Evolutionary conservation across 2,329 filamentous ascomycete species (phyloP).

Genomic region (Fusarium sublunatum): DNA sequence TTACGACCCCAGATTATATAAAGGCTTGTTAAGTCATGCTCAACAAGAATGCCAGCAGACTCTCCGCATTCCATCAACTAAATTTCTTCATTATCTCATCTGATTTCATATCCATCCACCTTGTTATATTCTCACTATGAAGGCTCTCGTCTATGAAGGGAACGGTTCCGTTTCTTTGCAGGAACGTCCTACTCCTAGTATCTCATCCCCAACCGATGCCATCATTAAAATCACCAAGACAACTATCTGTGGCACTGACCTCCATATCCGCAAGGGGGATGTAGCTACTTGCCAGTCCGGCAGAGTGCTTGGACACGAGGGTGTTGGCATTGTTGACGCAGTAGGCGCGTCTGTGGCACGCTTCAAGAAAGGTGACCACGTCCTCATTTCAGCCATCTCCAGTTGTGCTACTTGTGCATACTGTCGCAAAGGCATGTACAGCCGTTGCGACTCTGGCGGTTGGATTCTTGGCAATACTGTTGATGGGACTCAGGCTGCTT

Average conservation of each 20-base stretch:
- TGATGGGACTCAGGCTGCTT: constrained; percentile 68
- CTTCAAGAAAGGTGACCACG: constrained; percentile 61
- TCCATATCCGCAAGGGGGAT: constrained; percentile 67
- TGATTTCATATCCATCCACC: background rate
- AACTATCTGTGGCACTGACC: constrained; percentile 65
- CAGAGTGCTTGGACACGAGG: constrained; percentile 64
- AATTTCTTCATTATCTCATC: too few species aligned
- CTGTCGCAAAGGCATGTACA: constrained; percentile 62
- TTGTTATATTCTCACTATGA: constrained; percentile 54
- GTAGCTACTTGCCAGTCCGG: constrained; percentile 60
- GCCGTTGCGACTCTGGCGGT: constrained; percentile 64
- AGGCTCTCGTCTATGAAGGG: constrained; percentile 59
- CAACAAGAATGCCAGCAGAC: too few species aligned
- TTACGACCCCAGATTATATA: too few species aligned
- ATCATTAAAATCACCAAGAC: constrained; percentile 60
- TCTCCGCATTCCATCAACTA: too few species aligned
- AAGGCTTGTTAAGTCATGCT: too few species aligned
- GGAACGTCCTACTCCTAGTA: constrained; percentile 55
- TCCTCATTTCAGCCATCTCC: constrained; percentile 64
- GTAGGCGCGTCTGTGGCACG: constrained; percentile 58
- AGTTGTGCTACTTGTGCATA: constrained; percentile 63
- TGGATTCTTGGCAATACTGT: constrained; percentile 66
- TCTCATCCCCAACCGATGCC: constrained; percentile 59
- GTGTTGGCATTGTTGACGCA: constrained; percentile 61
- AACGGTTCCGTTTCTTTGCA: constrained; percentile 51